A percentile compares a stretch with the other conserved stretches of the same genome.
These are phyloP conservation scores for Glaciozyma antarctica DNA, from an alignment of 768 basidiomycete genomes.

Conservation along the genomic window DNA sequence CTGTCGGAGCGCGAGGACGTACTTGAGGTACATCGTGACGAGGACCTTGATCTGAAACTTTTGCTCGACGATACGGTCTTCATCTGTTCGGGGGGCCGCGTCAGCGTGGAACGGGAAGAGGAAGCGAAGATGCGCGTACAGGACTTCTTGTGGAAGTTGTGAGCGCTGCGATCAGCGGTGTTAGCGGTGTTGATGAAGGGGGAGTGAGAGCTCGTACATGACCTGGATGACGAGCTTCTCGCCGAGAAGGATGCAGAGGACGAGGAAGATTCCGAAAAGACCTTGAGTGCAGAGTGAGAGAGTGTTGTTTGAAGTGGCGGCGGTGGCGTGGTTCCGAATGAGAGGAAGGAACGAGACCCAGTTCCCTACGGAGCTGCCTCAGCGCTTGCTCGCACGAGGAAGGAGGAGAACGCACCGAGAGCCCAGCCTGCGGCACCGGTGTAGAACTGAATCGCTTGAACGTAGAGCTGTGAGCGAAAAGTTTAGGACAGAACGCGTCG, in stretches of 20 bases:
- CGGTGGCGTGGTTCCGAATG: conserved; percentile 39
- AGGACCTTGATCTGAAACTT: conserved; percentile 65
- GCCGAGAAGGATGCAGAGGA: conserved; percentile 57
- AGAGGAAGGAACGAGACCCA: conserved; percentile 70
- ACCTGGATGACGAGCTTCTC: conserved; percentile 82
- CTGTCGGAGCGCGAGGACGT: background rate
- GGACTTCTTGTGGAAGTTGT: conserved; percentile 43
- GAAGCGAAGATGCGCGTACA: background rate
- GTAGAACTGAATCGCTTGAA: conserved; percentile 56
- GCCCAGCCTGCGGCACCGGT: conserved; percentile 32
- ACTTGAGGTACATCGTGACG: conserved; percentile 59
- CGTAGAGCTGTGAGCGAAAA: conserved; percentile 48
- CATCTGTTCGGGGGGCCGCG: background rate
- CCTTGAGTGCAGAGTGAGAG: conserved; percentile 55
- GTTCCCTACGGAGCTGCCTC: conserved; percentile 49
- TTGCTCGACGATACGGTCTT: conserved; percentile 72
- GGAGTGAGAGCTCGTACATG: conserved; percentile 42
- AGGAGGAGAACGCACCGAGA: conserved; percentile 13
- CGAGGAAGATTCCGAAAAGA: conserved; percentile 63
- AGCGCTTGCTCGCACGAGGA: conserved; percentile 53
- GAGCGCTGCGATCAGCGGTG: conserved; percentile 26
- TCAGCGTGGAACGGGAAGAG: background rate
- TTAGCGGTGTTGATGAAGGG: background rate
- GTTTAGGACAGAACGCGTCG: too few relatives aligned
- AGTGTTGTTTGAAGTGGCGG: conserved; percentile 36